Percentiles rank a stretch among this genome's conserved stretches.
Evolutionary conservation across 257 asterid species (phyloP).

Genomic region (Scutellaria minor): DNA sequence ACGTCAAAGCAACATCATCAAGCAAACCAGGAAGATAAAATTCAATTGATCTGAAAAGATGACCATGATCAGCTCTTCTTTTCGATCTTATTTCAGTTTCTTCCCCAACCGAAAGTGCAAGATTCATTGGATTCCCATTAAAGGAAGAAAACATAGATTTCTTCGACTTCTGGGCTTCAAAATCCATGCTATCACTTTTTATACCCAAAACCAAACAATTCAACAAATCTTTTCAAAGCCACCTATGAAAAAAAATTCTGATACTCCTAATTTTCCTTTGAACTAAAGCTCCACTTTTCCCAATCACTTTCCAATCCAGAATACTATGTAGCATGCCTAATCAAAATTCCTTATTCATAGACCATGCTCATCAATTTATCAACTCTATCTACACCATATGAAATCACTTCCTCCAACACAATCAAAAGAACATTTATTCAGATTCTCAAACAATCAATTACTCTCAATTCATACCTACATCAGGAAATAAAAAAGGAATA

Average conservation of each 20-base stretch:
- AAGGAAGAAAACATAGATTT: conserved; percentile 38
- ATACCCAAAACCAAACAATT: conserved; percentile 35
- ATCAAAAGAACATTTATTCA: conserved; percentile 34
- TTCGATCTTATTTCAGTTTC: conserved; percentile 43
- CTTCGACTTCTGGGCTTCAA: conserved; percentile 40
- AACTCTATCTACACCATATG: conserved; percentile 19
- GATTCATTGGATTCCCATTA: conserved; percentile 30
- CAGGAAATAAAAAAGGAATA: neutral
- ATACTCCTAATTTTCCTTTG: conserved; percentile 3
- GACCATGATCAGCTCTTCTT: conserved; percentile 51
- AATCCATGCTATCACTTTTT: conserved; percentile 42
- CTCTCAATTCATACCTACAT: conserved; percentile 34
- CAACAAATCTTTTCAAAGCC: conserved; percentile 33
- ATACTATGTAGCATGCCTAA: conserved; percentile 13
- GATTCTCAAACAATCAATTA: conserved; percentile 32
- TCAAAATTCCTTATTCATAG: conserved; percentile 37
- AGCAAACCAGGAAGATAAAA: conserved; percentile 71
- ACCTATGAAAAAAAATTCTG: neutral
- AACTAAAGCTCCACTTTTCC: conserved; percentile 29
- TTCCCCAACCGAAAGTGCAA: conserved; percentile 37
- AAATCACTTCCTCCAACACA: conserved; percentile 32
- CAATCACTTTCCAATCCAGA: conserved; percentile 32
- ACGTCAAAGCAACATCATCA: conserved; percentile 72
- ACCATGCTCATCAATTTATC: conserved; percentile 35
- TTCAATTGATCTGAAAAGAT: conserved; percentile 51